Evolutionary conservation across 164 flowering plant genomes (phyloP).

Genomic region (Piper betle): DNA sequence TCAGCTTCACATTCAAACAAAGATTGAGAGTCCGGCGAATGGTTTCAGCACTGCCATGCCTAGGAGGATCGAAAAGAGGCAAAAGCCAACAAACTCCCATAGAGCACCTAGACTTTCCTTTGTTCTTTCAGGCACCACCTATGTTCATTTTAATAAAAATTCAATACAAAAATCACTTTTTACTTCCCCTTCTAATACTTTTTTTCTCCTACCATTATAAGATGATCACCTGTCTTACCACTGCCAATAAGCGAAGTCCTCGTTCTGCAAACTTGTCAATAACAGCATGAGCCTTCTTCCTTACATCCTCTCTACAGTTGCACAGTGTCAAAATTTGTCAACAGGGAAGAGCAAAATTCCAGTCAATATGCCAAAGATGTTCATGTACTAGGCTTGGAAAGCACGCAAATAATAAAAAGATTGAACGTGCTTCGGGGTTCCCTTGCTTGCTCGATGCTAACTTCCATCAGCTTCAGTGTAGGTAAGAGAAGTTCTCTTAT

Average conservation of each 20-base stretch:
- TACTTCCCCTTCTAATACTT: background rate
- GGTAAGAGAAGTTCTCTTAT: constrained; percentile 33
- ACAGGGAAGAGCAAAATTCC: background rate
- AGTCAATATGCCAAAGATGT: background rate
- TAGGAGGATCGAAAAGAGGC: constrained; percentile 30
- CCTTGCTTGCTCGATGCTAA: constrained; percentile 27
- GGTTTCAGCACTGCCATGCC: constrained; percentile 29
- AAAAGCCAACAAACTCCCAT: constrained; percentile 60
- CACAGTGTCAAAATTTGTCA: background rate
- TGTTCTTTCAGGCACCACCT: constrained; percentile 2
- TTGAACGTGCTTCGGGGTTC: constrained; percentile 24
- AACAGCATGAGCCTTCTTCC: constrained; percentile 20
- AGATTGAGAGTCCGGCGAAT: constrained; percentile 8
- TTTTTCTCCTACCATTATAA: no score
- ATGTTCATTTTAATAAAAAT: background rate
- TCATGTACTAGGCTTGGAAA: background rate
- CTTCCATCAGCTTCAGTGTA: constrained; percentile 19
- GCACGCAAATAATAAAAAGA: background rate
- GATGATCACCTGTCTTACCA: background rate
- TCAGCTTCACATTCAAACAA: constrained; percentile 4
- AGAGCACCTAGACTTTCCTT: constrained; percentile 70
- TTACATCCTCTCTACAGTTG: constrained; percentile 10
- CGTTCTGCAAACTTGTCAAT: constrained; percentile 33
- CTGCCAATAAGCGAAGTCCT: no score
- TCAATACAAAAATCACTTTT: no score